phyloP scores from a whole-genome alignment of 192 early-diverging fungal genomes.

The Umbelopsis sp. region DNA sequence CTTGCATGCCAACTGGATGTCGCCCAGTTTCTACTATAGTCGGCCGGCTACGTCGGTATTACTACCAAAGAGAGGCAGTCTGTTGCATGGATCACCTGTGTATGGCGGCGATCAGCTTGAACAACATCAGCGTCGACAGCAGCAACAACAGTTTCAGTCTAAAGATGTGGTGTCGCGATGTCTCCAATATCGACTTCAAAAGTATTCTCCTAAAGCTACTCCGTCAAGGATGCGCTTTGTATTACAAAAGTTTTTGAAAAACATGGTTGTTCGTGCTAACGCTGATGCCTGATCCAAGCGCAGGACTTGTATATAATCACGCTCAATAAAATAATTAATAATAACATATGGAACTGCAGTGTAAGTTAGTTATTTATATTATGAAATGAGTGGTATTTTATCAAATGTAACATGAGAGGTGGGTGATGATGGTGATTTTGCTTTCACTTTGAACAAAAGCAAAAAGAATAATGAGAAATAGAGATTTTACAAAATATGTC shows the following conservation, averaged over 20 bases:
- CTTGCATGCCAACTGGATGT: slow-evolving; percentile 34
- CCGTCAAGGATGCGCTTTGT: slow-evolving; percentile 37
- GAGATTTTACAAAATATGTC: no score
- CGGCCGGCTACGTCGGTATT: slow-evolving; percentile 30
- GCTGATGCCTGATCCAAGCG: neutral
- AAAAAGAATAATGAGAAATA: no score
- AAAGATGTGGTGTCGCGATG: slow-evolving; percentile 34
- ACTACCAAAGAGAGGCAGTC: slow-evolving; percentile 24
- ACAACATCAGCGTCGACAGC: slow-evolving; percentile 12
- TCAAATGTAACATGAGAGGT: no score
- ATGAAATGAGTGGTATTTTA: no score
- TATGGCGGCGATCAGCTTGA: neutral
- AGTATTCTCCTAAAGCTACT: slow-evolving; percentile 38
- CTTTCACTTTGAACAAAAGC: no score
- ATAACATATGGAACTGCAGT: no score
- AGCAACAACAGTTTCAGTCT: slow-evolving; percentile 15
- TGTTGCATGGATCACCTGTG: neutral
- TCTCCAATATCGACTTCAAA: slow-evolving; percentile 33
- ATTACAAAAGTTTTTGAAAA: slow-evolving; percentile 38
- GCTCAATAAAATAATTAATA: no score
- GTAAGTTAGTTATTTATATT: no score
- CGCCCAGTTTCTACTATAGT: slow-evolving; percentile 44
- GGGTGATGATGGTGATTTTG: no score
- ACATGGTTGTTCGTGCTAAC: slow-evolving; percentile 29
- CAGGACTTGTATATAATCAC: no score